Base-by-base conservation (phyloP, 306 rosid genomes). In the Alnus rubra region DNA sequence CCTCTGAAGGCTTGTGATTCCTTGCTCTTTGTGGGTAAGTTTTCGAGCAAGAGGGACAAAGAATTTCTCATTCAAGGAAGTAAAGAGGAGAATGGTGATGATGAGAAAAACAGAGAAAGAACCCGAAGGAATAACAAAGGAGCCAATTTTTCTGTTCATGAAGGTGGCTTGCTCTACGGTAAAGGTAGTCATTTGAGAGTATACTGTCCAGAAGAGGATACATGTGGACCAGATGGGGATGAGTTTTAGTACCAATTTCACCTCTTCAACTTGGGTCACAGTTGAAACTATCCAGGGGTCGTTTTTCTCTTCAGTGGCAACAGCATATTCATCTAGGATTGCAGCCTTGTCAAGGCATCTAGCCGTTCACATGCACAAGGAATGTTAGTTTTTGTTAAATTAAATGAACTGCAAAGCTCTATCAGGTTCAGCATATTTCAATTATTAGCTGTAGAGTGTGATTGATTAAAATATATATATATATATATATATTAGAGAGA, bases 281-380 rank as follows among this genome's bases (percentile, higher is more conserved):
- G 96, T 90, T 49, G 98, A 90, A 72, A 90, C 91, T 23, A 90
- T 50, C 99, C 97, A 93, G 37, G 86, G 73, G 68, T 82, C 82
- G 64, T 73, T 75, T 71, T 80, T 85, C 88, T 79, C 82, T 84
- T 58, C 93, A 65, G 67, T 80, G 9, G 65, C 78, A 70, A 76
- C 75, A 35, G 77, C 78, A 53, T 51, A 76, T 63, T 88, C 88
- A 63, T 91, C 96, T 69, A 89, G 54, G 79, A 91, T 87, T 72
- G 98, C 99, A 65, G 99, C 99, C 87, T 90, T 95, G 89, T 95
- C 99, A 48, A 95, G 90, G 63, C 85, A 93, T 85, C 99, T 93
- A 13, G 14, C 8, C 54, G 75, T 79, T 78, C 73, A 82, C 76
- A 71, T 73, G 53, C 14, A 35, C 62, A 78, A 69, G 58, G 37